phyloP scores from a whole-genome alignment of 2,329 filamentous ascomycete species.

The Coniochaeta ligniaria region DNA sequence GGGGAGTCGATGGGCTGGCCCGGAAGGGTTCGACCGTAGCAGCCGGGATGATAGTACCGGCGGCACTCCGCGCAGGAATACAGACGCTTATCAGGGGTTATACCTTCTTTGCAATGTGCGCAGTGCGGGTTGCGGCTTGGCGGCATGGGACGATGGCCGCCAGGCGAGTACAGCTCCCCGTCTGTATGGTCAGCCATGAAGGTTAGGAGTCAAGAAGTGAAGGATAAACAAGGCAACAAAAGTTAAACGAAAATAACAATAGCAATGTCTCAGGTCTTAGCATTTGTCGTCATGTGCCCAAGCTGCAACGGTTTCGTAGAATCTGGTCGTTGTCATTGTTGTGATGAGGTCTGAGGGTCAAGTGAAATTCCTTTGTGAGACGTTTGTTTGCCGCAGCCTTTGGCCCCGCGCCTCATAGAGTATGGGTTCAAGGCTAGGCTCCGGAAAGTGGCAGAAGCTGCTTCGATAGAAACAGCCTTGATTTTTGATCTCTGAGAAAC shows the following conservation, averaged over 20 bases:
- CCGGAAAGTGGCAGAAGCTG: conserved; percentile 38
- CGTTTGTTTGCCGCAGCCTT: conserved; percentile 51
- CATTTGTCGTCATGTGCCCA: conserved; percentile 53
- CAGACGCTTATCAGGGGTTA: conserved; percentile 11
- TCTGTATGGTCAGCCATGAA: not conserved
- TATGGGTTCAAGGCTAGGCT: conserved; percentile 36
- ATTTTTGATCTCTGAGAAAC: not conserved
- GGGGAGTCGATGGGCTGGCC: conserved; percentile 7
- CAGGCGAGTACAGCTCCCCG: not conserved
- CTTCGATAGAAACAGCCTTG: not conserved
- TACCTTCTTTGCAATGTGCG: conserved; percentile 9
- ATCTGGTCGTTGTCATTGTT: conserved; percentile 6
- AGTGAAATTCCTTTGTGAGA: conserved; percentile 5
- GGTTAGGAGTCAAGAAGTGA: conserved; percentile 8
- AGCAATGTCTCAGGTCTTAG: conserved; percentile 64
- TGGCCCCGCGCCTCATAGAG: conserved; percentile 42
- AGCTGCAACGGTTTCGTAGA: conserved; percentile 41
- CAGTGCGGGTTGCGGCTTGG: conserved; percentile 4
- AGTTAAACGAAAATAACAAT: not conserved
- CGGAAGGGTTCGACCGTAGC: conserved; percentile 10
- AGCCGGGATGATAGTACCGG: conserved; percentile 16
- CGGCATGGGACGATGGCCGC: not conserved
- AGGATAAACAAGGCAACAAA: not conserved
- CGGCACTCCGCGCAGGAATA: conserved; percentile 13
- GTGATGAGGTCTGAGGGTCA: not conserved